Evolutionary conservation across 306 rosid species (phyloP).

Genomic region (Prunus kanzakura): DNA sequence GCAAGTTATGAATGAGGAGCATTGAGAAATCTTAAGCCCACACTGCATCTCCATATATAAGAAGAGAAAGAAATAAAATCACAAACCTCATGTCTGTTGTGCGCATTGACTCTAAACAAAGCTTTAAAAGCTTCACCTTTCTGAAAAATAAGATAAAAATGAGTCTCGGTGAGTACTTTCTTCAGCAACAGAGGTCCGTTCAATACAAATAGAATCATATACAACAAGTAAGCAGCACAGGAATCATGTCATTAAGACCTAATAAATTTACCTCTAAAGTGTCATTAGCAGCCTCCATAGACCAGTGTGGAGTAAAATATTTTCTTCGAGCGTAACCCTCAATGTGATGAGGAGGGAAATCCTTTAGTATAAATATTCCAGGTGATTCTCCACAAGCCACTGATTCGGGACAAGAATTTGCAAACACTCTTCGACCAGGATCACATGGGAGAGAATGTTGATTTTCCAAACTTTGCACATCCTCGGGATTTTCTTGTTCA

Average conservation of each 20-base stretch:
- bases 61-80: neutral
- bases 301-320: constrained; percentile 66
- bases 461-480: constrained; percentile 23
- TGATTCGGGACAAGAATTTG: constrained; percentile 35
- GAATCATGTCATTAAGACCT: neutral
- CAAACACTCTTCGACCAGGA: constrained; percentile 25
- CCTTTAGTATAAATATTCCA: constrained; percentile 31
- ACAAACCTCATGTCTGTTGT: constrained; percentile 76
- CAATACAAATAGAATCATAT: neutral
- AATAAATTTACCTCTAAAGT: constrained; percentile 61
- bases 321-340: constrained; percentile 32
- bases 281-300: constrained; percentile 54
- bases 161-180: neutral
- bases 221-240: neutral
- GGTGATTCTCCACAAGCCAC: constrained; percentile 25
- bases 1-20: constrained; percentile 14
- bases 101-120: constrained; percentile 73
- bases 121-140: constrained; percentile 70
- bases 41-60: neutral
- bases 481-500: constrained; percentile 25
- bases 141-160: constrained; percentile 48
- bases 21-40: neutral
- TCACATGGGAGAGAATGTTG: constrained; percentile 7
- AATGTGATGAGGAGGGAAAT: constrained; percentile 18
- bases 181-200: neutral